Base-by-base conservation (phyloP, 163 green algal genomes). In the Smithsoniella earleae region DNA sequence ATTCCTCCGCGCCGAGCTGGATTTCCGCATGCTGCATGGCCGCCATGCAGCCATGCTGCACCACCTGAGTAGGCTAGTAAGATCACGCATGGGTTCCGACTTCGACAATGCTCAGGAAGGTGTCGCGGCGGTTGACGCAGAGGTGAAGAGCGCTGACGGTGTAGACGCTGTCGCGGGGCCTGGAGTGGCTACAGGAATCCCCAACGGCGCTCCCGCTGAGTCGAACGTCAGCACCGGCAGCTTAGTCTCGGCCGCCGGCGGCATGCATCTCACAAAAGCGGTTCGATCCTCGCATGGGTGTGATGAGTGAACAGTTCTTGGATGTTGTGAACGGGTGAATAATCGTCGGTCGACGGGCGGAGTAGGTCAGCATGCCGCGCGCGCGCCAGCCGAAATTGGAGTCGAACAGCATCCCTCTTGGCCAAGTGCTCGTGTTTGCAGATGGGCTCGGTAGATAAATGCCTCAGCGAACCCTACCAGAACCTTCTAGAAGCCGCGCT, bases 21-120 rank as follows among this genome's bases (percentile, higher is more conserved):
- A 69, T 33, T 69, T 43, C 58, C 58, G 58, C n/a, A 69, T 69
- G 58, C 58, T 69, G 20, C 58, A 69, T 36, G 58, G 31, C 16
- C 58, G 58, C 16, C 58, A 69, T 36, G 58, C 58, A 0, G 55
- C 55, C 30, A 69, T 69, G 58, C 40, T 33, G 25, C 58, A 69
- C 25, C 58, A 69, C 25, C 16, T 69, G 6, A 31, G 30, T 30
- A 30, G 2, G 25, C 25, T 69, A 16, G 25, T 69, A 34, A n/a
- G n/a, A n/a, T n/a, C n/a, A n/a, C n/a, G n/a, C n/a, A n/a, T n/a
- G n/a, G n/a, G n/a, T n/a, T n/a, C n/a, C n/a, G n/a, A n/a, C n/a
- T n/a, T n/a, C n/a, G n/a, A n/a, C n/a, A n/a, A n/a, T n/a, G n/a
- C n/a, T n/a, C n/a, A n/a, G n/a, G n/a, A n/a, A n/a, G n/a, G n/a